Conservation (phyloP, 768 basidiomycete species). For the Clathrus columnatus region DNA sequence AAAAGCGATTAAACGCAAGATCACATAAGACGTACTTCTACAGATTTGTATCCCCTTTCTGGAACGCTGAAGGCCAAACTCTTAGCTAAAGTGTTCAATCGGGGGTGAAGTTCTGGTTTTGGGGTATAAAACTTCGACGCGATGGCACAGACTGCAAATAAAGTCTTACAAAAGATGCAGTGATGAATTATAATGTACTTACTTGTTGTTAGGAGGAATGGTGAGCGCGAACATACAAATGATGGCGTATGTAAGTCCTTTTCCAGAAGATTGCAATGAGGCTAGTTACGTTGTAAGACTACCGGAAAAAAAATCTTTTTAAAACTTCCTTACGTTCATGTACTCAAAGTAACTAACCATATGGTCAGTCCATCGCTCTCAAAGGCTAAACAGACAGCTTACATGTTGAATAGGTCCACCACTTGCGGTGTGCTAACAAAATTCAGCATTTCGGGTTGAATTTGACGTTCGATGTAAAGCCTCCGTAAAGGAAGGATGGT, state of each 20-base stretch:
- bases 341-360: conserved; percentile 60
- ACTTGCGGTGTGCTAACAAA: conserved; percentile 87
- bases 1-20: not conserved
- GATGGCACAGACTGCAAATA: conserved; percentile 77
- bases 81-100: conserved; percentile 73
- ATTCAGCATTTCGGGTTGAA: conserved; percentile 89
- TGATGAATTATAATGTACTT: conserved; percentile 20
- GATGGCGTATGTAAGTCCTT: conserved; percentile 88
- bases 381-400: conserved; percentile 23
- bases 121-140: conserved; percentile 81
- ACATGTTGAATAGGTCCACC: conserved; percentile 86
- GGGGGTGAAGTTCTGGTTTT: conserved; percentile 73
- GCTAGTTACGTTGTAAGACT: conserved; percentile 30
- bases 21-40: conserved; percentile 36
- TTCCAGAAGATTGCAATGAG: conserved; percentile 76
- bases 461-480: conserved; percentile 77
- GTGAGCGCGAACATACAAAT: conserved; percentile 87
- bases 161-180: not conserved
- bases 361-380: not conserved
- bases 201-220: conserved; percentile 92
- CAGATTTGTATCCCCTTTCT: conserved; percentile 81
- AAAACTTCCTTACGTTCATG: conserved; percentile 47
- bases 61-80: conserved; percentile 84
- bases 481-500: conserved; percentile 76
- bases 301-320: conserved; percentile 2